Base-by-base conservation (phyloP, 176 grass and related monocot genomes). In the Pontederia crassipes region DNA sequence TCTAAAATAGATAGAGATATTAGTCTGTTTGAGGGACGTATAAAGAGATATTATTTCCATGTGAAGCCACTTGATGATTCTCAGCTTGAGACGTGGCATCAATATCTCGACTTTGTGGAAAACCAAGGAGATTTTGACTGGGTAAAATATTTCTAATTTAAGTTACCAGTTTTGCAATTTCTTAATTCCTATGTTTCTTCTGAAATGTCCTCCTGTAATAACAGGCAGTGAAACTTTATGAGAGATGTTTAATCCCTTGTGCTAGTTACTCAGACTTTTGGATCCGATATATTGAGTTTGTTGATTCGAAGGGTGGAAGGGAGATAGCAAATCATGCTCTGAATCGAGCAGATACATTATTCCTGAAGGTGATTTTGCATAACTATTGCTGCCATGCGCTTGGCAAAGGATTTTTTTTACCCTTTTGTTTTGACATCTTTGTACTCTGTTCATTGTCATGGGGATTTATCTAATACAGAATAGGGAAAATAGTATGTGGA, bases 231-330 rank as follows among this genome's bases (percentile, higher is more conserved):
- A 95, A 95, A 83, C 80, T 95, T 77, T 90, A 90, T 28, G 91
- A 96, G 75, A 90, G 86, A 78, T 96, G 91, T 59, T 84, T 96
- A 69, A 87, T 96, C 70, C 83, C 91, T 74, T 96, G 86, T 61
- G 91, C 86, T 18, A 87, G 73, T 76, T 96, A 90, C 77, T 76
- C 91, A 11, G 91, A 87, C 66, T 96, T 95, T 78, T 95, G 86
- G 86, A 87, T 96, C 54, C 83, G 91, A 57, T 96, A 96, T 54
- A 75, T 78, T 4, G 86, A 96, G 66, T 90, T 80, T 90, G 83
- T 87, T 12, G 66, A 90, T 72, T 64, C 80, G 47, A 89, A 73
- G 72, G 91, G 91, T 78, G 91, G 86, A 49, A 71, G 72, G 66
- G 91, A 96, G 72, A 87, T 96, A 79, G 83, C 91, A 68, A 75